Conservation (phyloP, 176 grass and related monocot species). For the Eragrostis curvula region DNA sequence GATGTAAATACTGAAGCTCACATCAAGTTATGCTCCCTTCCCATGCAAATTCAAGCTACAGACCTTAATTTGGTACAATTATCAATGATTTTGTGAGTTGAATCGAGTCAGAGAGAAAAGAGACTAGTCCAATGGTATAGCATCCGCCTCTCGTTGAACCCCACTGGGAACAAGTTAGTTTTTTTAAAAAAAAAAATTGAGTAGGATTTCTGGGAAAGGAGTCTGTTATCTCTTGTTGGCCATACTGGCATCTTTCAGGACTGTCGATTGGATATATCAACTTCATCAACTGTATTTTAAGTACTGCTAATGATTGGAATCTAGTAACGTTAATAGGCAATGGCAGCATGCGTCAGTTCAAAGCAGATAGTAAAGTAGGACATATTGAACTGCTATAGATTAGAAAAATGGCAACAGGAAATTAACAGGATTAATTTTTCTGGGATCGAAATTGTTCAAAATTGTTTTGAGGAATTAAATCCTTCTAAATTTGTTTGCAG, state of each 20-base stretch:
- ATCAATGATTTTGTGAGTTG: too few relatives aligned
- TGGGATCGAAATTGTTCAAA: background rate
- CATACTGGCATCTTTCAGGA: background rate
- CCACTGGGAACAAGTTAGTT: background rate
- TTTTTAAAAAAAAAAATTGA: too few relatives aligned
- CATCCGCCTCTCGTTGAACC: background rate
- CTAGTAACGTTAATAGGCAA: background rate
- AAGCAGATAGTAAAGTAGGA: background rate
- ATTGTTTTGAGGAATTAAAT: background rate
- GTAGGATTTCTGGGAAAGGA: background rate
- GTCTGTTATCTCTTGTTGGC: background rate
- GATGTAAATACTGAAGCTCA: too few relatives aligned
- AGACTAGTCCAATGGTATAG: background rate
- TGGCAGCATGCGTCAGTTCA: background rate
- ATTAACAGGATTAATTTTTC: background rate
- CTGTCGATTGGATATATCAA: constrained; percentile 21
- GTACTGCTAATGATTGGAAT: too few relatives aligned
- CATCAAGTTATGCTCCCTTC: too few relatives aligned
- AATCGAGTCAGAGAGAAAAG: too few relatives aligned
- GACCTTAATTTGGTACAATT: too few relatives aligned
- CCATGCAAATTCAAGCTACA: too few relatives aligned
- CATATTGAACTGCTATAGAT: background rate
- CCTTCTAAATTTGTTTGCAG: background rate
- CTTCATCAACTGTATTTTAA: background rate
- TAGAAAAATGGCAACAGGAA: background rate